phyloP scores from a whole-genome alignment of 768 basidiomycete genomes.

The Suillus bovinus region DNA sequence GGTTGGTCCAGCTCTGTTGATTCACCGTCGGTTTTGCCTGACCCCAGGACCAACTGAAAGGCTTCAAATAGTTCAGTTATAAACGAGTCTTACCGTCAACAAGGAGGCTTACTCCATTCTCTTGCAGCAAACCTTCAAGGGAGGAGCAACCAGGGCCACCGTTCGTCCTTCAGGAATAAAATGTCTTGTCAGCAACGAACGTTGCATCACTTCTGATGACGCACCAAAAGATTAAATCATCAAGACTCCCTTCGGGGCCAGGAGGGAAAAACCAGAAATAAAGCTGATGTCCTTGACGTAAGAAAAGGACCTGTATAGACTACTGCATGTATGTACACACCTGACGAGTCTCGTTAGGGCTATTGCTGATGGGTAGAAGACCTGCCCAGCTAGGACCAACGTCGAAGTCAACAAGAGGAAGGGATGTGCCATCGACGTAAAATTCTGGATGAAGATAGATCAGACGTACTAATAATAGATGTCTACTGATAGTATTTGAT shows the following conservation, averaged over 20 bases:
- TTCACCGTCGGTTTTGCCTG: too few species aligned
- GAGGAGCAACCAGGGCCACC: not conserved
- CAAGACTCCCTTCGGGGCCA: conserved; percentile 57
- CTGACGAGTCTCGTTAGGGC: conserved; percentile 65
- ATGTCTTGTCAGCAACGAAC: not conserved
- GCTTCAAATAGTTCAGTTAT: too few species aligned
- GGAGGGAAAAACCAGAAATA: conserved; percentile 89
- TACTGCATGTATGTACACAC: conserved; percentile 33
- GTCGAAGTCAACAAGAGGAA: conserved; percentile 72
- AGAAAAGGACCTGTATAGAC: not conserved
- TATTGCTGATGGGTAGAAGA: conserved; percentile 65
- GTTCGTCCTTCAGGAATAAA: not conserved
- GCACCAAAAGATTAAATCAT: not conserved
- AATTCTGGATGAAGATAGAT: conserved; percentile 46
- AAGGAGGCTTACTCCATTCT: too few species aligned
- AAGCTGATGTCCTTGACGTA: conserved; percentile 34
- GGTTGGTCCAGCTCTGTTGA: not conserved
- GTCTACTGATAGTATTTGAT: not conserved
- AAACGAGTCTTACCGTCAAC: too few species aligned
- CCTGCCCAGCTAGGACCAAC: conserved; percentile 77
- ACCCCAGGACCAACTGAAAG: too few species aligned
- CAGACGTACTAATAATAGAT: conserved; percentile 13
- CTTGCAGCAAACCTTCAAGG: too few species aligned
- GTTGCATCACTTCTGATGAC: not conserved
- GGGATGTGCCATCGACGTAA: conserved; percentile 64